Evolutionary conservation across 192 early-diverging fungal genomes (phyloP).

Genomic region (Cladochytrium replicatum): DNA sequence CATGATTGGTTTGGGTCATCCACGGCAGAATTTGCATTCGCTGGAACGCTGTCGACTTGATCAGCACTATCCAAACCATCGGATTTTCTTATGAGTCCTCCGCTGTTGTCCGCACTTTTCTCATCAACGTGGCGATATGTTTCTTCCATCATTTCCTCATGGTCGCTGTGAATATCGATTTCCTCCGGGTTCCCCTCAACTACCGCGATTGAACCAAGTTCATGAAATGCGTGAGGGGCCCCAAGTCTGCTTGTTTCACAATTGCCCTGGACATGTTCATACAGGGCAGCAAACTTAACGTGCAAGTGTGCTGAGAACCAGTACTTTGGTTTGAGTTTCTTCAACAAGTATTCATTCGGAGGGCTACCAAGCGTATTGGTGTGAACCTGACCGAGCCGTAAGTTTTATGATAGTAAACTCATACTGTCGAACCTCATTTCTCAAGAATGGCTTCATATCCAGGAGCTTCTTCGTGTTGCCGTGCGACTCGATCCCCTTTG

Average conservation of each 20-base stretch:
- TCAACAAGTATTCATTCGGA: conserved; percentile 60
- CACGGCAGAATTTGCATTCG: no score
- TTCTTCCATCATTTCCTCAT: no score
- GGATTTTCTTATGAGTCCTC: no score
- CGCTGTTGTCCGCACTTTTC: conserved; percentile 6
- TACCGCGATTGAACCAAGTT: conserved; percentile 1
- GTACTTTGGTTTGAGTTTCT: conserved; percentile 63
- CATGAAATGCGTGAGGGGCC: conserved; percentile 9
- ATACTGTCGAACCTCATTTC: conserved; percentile 46
- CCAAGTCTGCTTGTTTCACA: conserved; percentile 12
- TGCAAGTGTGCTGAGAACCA: conserved; percentile 98
- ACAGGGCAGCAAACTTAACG: conserved; percentile 72
- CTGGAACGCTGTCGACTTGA: conserved; percentile 1
- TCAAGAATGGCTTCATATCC: conserved; percentile 61
- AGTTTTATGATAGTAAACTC: neutral
- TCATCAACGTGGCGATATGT: no score
- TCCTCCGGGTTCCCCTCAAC: conserved; percentile 48
- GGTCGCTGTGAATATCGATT: conserved; percentile 41
- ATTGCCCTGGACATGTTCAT: conserved; percentile 26
- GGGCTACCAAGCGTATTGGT: conserved; percentile 66
- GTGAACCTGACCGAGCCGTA: conserved; percentile 38
- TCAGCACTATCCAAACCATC: neutral
- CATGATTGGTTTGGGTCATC: no score
- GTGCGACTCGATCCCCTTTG: conserved; percentile 66
- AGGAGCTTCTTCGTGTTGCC: conserved; percentile 61